A percentile compares a stretch with the other conserved stretches of the same genome.
Evolutionary conservation across 2,329 filamentous ascomycete genomes (phyloP).

Genomic region (Phyllosticta paracitricarpa): DNA sequence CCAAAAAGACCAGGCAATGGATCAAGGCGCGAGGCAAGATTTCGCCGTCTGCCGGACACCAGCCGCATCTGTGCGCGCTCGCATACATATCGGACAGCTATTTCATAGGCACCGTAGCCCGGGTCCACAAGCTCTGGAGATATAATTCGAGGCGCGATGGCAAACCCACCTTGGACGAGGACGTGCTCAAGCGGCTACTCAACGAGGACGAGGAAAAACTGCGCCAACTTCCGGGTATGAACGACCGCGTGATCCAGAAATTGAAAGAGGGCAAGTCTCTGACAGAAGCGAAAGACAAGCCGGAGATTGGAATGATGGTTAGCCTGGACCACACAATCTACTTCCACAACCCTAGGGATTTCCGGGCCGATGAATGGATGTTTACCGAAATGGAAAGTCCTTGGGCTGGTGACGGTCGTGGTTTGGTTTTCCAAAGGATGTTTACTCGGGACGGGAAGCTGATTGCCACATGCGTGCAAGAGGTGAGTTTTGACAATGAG

Average conservation of each 20-base stretch:
- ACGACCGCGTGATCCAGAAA: slow-evolving; percentile 41
- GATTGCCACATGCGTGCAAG: slow-evolving; percentile 71
- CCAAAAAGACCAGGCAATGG: slow-evolving; percentile 60
- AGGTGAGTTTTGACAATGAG: slow-evolving; percentile 40
- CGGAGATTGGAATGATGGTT: slow-evolving; percentile 73
- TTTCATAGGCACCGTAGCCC: slow-evolving; percentile 82
- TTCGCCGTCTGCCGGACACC: slow-evolving; percentile 59
- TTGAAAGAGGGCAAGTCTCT: slow-evolving; percentile 30
- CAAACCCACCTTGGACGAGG: slow-evolving; percentile 31
- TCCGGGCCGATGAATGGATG: slow-evolving; percentile 59
- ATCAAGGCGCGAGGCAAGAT: slow-evolving; percentile 66
- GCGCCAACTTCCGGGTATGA: slow-evolving; percentile 32
- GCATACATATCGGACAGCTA: slow-evolving; percentile 90
- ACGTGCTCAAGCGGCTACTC: slow-evolving; percentile 35
- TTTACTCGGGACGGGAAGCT: slow-evolving; percentile 61
- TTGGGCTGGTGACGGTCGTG: slow-evolving; percentile 69
- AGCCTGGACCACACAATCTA: slow-evolving; percentile 61
- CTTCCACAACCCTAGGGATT: slow-evolving; percentile 42
- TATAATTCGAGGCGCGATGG: slow-evolving; percentile 44
- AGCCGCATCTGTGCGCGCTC: slow-evolving; percentile 75
- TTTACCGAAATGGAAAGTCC: slow-evolving; percentile 70
- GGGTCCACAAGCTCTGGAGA: slow-evolving; percentile 71
- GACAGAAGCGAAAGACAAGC: slow-evolving; percentile 41
- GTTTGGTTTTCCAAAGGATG: slow-evolving; percentile 65
- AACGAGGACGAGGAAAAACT: slow-evolving; percentile 35